These are phyloP conservation scores for Gliomastix tumulicola DNA, from an alignment of 2,329 filamentous ascomycete species.

Conservation along the genomic window DNA sequence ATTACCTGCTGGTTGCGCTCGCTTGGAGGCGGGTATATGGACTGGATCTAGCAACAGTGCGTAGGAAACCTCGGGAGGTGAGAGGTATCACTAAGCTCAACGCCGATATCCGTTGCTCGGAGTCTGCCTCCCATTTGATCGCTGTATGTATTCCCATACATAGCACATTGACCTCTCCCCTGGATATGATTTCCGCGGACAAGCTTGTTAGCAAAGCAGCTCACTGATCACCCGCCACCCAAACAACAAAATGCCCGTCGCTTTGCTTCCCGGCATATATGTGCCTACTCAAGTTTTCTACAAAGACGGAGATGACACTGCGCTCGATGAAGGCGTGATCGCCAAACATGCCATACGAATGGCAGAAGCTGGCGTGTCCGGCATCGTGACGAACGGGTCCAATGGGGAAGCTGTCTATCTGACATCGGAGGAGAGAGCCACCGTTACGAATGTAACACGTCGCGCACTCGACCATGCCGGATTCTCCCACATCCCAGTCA, in stretches of 20 bases:
- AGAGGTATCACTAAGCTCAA: no score
- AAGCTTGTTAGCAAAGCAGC: no score
- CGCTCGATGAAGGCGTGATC: conserved; percentile 54
- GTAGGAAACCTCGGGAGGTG: no score
- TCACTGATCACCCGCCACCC: no score
- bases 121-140: no score
- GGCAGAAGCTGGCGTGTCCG: conserved; percentile 58
- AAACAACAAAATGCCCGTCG: conserved; percentile 6
- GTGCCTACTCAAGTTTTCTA: conserved; percentile 66
- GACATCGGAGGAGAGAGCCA: conserved; percentile 5
- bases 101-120: no score
- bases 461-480: conserved; percentile 50
- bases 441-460: conserved; percentile 8
- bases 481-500: conserved; percentile 34
- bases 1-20: no score
- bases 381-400: conserved; percentile 62
- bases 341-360: conserved; percentile 52
- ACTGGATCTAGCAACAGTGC: no score
- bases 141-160: no score
- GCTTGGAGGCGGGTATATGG: no score
- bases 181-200: no score
- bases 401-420: conserved; percentile 62
- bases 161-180: no score
- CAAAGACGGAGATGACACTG: conserved; percentile 45
- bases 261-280: conserved; percentile 54